These are phyloP conservation scores for Pestalotiopsis fici DNA, from an alignment of 2,329 filamentous ascomycete species.

Conservation along the genomic window DNA sequence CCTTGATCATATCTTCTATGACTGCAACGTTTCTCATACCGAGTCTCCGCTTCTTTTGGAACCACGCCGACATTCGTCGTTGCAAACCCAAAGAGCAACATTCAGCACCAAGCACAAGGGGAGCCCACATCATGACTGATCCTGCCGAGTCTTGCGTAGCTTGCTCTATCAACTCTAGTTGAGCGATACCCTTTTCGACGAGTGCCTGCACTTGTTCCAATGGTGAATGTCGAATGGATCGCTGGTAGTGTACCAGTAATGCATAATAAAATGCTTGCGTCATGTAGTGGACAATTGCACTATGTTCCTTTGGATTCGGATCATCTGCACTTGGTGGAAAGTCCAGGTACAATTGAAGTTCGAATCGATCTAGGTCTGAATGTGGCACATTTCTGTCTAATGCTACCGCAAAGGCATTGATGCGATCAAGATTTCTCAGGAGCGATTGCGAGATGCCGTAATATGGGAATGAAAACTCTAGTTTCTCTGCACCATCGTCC, in stretches of 20 bases:
- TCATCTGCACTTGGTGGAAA: conserved; percentile 18
- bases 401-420: conserved; percentile 19
- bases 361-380: conserved; percentile 27
- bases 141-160: conserved; percentile 28
- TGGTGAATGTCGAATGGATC: conserved; percentile 25
- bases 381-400: conserved; percentile 7
- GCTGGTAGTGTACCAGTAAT: conserved; percentile 33
- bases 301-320: conserved; percentile 23
- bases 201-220: conserved; percentile 28
- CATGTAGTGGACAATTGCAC: conserved; percentile 21
- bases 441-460: conserved; percentile 20
- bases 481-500: conserved; percentile 6
- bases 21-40: conserved; percentile 34
- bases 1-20: conserved; percentile 29
- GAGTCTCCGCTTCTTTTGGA: conserved; percentile 30
- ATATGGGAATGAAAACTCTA: conserved; percentile 22
- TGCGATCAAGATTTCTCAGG: conserved; percentile 15
- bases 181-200: conserved; percentile 29
- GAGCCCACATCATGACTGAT: conserved; percentile 36
- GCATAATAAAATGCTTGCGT: conserved; percentile 36
- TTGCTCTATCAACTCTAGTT: conserved; percentile 31
- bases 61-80: conserved; percentile 29
- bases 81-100: conserved; percentile 27
- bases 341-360: conserved; percentile 30
- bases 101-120: conserved; percentile 34